These are phyloP conservation scores for Jasminum sambac DNA, from an alignment of 257 asterid genomes.

Conservation along the genomic window DNA sequence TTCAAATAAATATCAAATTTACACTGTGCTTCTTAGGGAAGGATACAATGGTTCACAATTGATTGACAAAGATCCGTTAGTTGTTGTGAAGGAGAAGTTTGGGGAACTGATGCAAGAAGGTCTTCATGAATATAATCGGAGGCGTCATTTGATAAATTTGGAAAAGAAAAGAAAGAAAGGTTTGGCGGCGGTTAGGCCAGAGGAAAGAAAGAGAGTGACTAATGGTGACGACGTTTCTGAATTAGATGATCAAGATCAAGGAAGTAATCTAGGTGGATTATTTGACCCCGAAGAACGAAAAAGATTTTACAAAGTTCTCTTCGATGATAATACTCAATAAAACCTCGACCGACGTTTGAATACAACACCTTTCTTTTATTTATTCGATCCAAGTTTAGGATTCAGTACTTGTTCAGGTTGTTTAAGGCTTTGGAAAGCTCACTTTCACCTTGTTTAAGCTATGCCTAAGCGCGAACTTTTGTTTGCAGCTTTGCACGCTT, in stretches of 20 bases:
- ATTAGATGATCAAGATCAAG: conserved; percentile 32
- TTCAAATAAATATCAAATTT: conserved; percentile 66
- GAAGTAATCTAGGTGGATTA: conserved; percentile 78
- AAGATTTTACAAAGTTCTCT: conserved; percentile 68
- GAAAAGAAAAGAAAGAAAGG: conserved; percentile 76
- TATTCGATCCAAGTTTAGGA: not conserved
- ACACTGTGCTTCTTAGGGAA: conserved; percentile 82
- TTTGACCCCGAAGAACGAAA: conserved; percentile 87
- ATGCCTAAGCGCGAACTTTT: too few relatives aligned
- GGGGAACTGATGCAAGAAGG: conserved; percentile 94
- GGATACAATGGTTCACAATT: conserved; percentile 65
- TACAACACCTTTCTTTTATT: not conserved
- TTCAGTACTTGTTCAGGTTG: not conserved
- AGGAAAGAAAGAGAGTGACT: conserved; percentile 28
- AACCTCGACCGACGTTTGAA: not conserved
- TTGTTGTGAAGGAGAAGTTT: conserved; percentile 79
- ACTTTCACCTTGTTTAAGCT: too few relatives aligned
- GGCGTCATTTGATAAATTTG: conserved; percentile 64
- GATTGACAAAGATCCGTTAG: conserved; percentile 77
- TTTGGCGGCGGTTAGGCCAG: conserved; percentile 31
- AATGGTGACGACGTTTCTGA: conserved; percentile 26
- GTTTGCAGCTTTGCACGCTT: too few relatives aligned
- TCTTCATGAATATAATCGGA: conserved; percentile 70
- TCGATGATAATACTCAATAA: conserved; percentile 61
- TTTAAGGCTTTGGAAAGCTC: not conserved